Conservation (phyloP, 2,329 filamentous ascomycete genomes). For the Neurospora sp. region DNA sequence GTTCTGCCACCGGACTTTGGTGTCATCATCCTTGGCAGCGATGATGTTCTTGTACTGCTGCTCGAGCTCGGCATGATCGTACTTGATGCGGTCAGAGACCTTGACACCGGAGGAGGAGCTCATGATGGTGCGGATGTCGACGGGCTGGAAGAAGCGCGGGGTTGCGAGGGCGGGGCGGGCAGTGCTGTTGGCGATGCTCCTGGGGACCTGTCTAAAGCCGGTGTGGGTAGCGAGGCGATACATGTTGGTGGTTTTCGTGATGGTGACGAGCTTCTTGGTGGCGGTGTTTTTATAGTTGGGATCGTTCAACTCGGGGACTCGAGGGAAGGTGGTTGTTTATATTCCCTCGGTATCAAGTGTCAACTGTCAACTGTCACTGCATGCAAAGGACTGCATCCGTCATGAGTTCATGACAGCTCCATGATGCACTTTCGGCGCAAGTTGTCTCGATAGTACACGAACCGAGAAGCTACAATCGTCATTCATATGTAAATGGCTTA, state of each 20-base stretch:
- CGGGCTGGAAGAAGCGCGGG: neutral
- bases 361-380: neutral
- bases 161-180: neutral
- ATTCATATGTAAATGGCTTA: neutral
- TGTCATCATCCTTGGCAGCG: slow-evolving; percentile 24
- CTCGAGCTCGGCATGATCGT: slow-evolving; percentile 25
- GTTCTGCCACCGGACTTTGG: slow-evolving; percentile 32
- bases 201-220: neutral
- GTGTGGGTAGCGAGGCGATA: neutral
- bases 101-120: neutral
- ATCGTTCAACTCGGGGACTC: no score
- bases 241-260: neutral
- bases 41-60: slow-evolving; percentile 32
- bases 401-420: neutral
- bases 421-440: neutral
- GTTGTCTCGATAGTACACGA: neutral
- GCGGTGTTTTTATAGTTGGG: no score
- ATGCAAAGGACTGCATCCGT: neutral
- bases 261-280: no score
- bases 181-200: neutral
- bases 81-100: slow-evolving; percentile 25
- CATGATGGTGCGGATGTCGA: slow-evolving; percentile 5
- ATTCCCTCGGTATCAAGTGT: neutral
- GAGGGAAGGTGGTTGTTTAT: neutral
- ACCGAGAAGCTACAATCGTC: neutral